A percentile compares a stretch with the other conserved stretches of the same genome.
Evolutionary conservation across 345 rosid species (phyloP).

Genomic region (Carallia pectinifolia): DNA sequence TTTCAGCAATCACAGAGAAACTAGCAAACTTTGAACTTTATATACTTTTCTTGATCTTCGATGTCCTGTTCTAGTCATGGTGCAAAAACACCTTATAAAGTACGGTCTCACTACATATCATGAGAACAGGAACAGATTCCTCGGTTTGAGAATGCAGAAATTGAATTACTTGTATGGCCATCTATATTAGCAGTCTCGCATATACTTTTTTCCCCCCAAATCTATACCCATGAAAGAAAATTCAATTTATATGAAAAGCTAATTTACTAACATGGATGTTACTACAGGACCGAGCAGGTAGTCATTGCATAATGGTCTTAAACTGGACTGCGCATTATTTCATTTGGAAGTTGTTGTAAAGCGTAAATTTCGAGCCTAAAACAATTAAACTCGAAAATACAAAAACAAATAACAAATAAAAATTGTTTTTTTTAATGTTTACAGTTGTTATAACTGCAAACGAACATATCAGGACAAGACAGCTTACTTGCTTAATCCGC

Average conservation of each 20-base stretch:
- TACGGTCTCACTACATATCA: not conserved
- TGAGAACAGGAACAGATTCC: not conserved
- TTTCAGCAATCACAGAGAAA: not conserved
- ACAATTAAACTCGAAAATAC: no score
- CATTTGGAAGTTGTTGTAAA: no score
- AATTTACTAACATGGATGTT: not conserved
- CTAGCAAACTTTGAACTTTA: no score
- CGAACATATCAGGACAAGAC: not conserved
- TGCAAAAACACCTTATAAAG: not conserved
- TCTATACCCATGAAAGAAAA: not conserved
- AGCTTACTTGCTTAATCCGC: constrained; percentile 79
- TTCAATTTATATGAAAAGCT: not conserved
- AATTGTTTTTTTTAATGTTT: no score
- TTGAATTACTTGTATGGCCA: not conserved
- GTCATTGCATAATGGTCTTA: no score
- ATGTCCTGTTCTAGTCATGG: not conserved
- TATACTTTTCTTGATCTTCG: not conserved
- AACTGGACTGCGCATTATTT: no score
- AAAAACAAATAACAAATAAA: no score
- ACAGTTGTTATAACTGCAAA: not conserved
- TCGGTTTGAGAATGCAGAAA: not conserved
- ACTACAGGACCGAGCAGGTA: no score
- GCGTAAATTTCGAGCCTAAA: no score
- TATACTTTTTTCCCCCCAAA: not conserved
- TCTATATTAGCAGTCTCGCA: not conserved